Percentiles rank a stretch among this genome's conserved stretches.
Conservation (phyloP, 1,284 basidiomycete genomes). For the Ustilago nuda region DNA sequence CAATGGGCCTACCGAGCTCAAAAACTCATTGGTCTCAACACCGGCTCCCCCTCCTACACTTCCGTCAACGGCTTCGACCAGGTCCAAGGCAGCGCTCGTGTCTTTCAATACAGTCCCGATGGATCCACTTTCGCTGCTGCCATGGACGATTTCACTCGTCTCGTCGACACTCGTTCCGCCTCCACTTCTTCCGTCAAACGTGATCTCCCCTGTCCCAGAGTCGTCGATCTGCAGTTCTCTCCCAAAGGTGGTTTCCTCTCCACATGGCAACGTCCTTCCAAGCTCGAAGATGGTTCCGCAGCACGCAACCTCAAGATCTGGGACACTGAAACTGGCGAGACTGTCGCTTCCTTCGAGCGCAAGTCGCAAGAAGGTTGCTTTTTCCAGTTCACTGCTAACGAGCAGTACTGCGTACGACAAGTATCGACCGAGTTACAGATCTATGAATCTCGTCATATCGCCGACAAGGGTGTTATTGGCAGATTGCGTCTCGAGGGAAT, state of each 20-base stretch:
- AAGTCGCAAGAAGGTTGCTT: slow-evolving; percentile 80
- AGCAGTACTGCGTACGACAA: slow-evolving; percentile 86
- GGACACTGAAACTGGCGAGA: slow-evolving; percentile 82
- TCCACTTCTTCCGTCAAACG: slow-evolving; percentile 57
- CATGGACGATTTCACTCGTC: slow-evolving; percentile 80
- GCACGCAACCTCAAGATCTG: slow-evolving; percentile 90
- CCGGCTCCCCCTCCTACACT: slow-evolving; percentile 81
- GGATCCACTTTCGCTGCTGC: slow-evolving; percentile 88
- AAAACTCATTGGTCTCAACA: slow-evolving; percentile 88
- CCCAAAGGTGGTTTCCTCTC: slow-evolving; percentile 90
- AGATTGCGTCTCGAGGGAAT: slow-evolving; percentile 86
- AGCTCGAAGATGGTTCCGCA: slow-evolving; percentile 78
- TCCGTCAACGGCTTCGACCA: slow-evolving; percentile 76
- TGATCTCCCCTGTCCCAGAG: slow-evolving; percentile 74
- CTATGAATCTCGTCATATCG: slow-evolving; percentile 80
- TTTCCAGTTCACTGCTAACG: slow-evolving; percentile 90
- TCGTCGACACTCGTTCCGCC: slow-evolving; percentile 74
- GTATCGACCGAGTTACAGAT: slow-evolving; percentile 88
- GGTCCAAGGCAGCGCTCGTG: slow-evolving; percentile 78
- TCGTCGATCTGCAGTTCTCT: slow-evolving; percentile 88
- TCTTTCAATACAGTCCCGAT: slow-evolving; percentile 85
- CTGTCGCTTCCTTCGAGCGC: slow-evolving; percentile 83
- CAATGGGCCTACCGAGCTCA: slow-evolving; percentile 79
- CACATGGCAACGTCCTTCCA: slow-evolving; percentile 89
- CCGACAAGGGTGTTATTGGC: slow-evolving; percentile 81